Percentiles rank a stretch among this genome's conserved stretches.
Conservation (phyloP, 2,329 filamentous ascomycete genomes). For the Aspergillus sp. region DNA sequence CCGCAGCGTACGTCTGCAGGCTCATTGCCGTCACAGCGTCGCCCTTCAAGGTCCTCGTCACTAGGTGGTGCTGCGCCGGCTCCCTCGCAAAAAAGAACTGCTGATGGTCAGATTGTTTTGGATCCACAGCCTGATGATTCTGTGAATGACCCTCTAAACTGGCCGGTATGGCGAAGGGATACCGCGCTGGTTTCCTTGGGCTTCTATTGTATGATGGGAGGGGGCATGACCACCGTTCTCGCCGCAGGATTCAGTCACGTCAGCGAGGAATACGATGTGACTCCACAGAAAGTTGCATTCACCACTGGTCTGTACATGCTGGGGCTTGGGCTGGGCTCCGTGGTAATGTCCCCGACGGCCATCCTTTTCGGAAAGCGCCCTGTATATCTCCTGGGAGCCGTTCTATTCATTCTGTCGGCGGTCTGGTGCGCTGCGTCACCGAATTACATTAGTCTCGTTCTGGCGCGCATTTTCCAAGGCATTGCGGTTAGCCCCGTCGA, state of each 20-base stretch:
- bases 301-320: constrained; percentile 93
- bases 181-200: constrained; percentile 70
- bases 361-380: constrained; percentile 86
- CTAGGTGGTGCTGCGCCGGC: constrained; percentile 20
- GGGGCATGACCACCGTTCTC: constrained; percentile 82
- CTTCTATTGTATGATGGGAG: constrained; percentile 86
- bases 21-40: constrained; percentile 40
- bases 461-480: constrained; percentile 79
- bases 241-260: constrained; percentile 85
- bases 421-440: constrained; percentile 83
- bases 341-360: constrained; percentile 79
- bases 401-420: constrained; percentile 66
- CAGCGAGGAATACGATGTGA: constrained; percentile 55
- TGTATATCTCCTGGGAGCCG: constrained; percentile 68
- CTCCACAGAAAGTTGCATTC: constrained; percentile 64
- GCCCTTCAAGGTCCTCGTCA: constrained; percentile 32
- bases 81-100: constrained; percentile 59
- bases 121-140: constrained; percentile 90
- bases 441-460: constrained; percentile 65
- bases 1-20: constrained; percentile 51
- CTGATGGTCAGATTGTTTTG: constrained; percentile 74
- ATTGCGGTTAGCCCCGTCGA: constrained; percentile 83
- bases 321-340: constrained; percentile 75
- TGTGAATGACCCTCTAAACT: constrained; percentile 84
- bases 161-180: constrained; percentile 74